Evolutionary conservation across 176 grass and related monocot genomes (phyloP).

Genomic region (Raddia guianensis): DNA sequence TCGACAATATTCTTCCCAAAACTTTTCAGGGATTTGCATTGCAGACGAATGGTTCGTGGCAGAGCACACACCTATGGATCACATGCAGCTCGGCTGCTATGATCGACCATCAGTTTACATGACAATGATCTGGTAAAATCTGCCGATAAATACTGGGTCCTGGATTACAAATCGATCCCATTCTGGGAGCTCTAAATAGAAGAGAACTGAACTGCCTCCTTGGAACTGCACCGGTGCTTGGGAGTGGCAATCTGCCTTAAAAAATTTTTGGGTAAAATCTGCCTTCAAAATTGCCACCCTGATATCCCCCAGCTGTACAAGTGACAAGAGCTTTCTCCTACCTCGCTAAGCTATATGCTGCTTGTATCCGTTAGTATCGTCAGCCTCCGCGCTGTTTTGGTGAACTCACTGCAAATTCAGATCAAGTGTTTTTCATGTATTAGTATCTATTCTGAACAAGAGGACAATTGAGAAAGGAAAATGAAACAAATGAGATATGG

Average conservation of each 20-base stretch:
- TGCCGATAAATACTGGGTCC: slow-evolving; percentile 17
- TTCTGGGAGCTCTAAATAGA: slow-evolving; percentile 13
- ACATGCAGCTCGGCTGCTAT: background rate
- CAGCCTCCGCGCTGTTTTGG: slow-evolving; percentile 69
- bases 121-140: background rate
- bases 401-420: slow-evolving; percentile 82
- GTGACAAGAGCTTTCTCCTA: slow-evolving; percentile 43
- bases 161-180: slow-evolving; percentile 22
- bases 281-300: slow-evolving; percentile 22
- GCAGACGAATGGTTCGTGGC: slow-evolving; percentile 15
- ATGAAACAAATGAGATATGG: background rate
- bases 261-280: too few relatives aligned
- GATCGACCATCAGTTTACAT: slow-evolving; percentile 26
- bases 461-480: background rate
- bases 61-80: slow-evolving; percentile 26
- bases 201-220: slow-evolving; percentile 29
- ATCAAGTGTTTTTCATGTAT: background rate
- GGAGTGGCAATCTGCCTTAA: background rate
- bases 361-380: slow-evolving; percentile 67
- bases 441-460: background rate
- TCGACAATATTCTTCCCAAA: slow-evolving; percentile 2
- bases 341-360: slow-evolving; percentile 52
- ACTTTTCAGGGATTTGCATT: slow-evolving; percentile 10
- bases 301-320: slow-evolving; percentile 37
- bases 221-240: slow-evolving; percentile 6